A percentile compares a stretch with the other conserved stretches of the same genome.
Conservation (phyloP, 306 rosid species). For the Mucuna pruriens region DNA sequence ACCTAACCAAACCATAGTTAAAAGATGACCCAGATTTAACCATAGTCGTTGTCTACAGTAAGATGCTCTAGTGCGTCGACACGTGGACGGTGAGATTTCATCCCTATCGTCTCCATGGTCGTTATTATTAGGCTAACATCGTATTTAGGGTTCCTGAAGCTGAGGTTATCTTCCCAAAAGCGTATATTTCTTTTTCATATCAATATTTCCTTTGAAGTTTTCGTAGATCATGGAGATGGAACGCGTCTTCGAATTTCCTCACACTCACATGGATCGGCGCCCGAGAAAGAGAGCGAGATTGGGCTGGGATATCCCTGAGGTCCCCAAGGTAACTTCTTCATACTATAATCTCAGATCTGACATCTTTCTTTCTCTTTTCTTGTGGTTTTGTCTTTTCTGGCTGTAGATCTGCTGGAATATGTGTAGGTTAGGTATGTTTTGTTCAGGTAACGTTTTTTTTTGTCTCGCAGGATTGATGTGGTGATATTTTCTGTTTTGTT, state of each 20-base stretch:
- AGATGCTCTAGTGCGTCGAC: conserved; percentile 6
- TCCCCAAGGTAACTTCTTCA: conserved; percentile 70
- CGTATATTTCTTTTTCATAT: neutral
- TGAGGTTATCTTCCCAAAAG: neutral
- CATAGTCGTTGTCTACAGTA: neutral
- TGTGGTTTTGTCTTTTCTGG: neutral
- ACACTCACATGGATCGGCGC: conserved; percentile 82
- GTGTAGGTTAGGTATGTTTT: conserved; percentile 32
- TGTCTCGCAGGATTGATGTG: neutral
- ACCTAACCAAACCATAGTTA: conserved; percentile 53
- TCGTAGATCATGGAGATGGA: conserved; percentile 56
- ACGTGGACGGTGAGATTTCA: conserved; percentile 63
- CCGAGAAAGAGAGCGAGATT: conserved; percentile 92
- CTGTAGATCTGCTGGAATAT: conserved; percentile 51
- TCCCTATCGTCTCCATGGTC: conserved; percentile 10
- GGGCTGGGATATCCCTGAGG: conserved; percentile 95
- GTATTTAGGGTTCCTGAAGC: conserved; percentile 54
- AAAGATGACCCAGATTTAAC: conserved; percentile 20
- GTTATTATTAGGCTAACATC: conserved; percentile 13
- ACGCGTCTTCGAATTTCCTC: conserved; percentile 90
- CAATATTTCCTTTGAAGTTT: conserved; percentile 26
- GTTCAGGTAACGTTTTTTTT: conserved; percentile 18
- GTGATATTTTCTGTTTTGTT: neutral
- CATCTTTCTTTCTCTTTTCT: conserved; percentile 18
- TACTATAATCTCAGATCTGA: conserved; percentile 43